Evolutionary conservation across 1,284 basidiomycete species (phyloP).

Genomic region (Fomitopsis palustris): DNA sequence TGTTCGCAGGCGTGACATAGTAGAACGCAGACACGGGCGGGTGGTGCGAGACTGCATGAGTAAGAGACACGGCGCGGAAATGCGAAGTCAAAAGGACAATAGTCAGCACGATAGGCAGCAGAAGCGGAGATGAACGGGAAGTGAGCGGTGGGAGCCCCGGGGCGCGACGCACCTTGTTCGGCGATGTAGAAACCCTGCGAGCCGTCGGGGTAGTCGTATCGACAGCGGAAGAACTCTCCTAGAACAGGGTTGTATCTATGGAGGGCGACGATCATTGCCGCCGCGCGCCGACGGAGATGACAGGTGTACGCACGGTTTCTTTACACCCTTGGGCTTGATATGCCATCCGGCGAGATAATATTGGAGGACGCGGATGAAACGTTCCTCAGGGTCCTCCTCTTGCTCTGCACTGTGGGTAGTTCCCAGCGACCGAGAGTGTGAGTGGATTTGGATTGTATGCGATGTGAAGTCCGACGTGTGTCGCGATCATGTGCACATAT

Average conservation of each 20-base stretch:
- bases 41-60: constrained; percentile 79
- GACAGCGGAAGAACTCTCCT: constrained; percentile 97
- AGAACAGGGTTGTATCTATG: constrained; percentile 92
- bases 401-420: constrained; percentile 58
- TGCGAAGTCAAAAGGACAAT: not conserved
- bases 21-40: constrained; percentile 97
- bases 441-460: not conserved
- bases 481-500: not conserved
- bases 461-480: not conserved
- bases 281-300: constrained; percentile 10
- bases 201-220: constrained; percentile 91
- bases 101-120: not conserved
- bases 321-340: constrained; percentile 98
- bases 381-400: constrained; percentile 79
- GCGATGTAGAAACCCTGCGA: constrained; percentile 95
- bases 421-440: not conserved
- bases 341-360: constrained; percentile 99
- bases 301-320: constrained; percentile 81
- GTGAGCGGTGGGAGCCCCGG: not conserved
- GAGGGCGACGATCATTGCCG: constrained; percentile 4
- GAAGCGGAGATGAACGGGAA: not conserved
- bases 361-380: constrained; percentile 88
- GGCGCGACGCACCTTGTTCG: constrained; percentile 72
- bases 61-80: not conserved
- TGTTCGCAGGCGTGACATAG: constrained; percentile 93